These are phyloP conservation scores for Nepenthes alata DNA, from an alignment of 179 eudicot species.

Conservation along the genomic window DNA sequence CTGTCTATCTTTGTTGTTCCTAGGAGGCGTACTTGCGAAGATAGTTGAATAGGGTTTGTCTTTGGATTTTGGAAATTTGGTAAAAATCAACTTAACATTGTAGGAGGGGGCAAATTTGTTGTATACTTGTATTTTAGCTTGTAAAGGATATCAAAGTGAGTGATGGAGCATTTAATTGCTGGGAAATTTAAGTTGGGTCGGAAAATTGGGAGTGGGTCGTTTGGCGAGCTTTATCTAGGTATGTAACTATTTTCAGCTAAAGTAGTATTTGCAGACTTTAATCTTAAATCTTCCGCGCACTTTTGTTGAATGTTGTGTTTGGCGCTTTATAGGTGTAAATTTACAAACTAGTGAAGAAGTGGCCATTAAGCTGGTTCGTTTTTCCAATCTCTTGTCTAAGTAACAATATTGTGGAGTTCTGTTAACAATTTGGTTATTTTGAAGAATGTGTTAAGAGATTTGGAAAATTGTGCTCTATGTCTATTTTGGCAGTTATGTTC, in stretches of 20 bases:
- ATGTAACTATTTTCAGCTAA: background rate
- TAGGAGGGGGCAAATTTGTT: too few species aligned
- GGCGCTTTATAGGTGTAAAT: background rate
- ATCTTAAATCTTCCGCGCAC: too few species aligned
- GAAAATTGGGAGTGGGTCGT: slow-evolving; percentile 92
- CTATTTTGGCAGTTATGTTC: too few species aligned
- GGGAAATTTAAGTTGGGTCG: slow-evolving; percentile 87
- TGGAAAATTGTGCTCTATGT: background rate
- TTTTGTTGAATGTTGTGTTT: too few species aligned
- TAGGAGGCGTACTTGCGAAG: too few species aligned
- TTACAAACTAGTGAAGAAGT: background rate
- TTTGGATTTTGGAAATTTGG: too few species aligned
- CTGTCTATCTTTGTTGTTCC: too few species aligned
- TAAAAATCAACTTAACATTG: too few species aligned
- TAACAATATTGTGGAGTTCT: background rate
- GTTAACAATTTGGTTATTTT: background rate
- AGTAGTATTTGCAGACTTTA: too few species aligned
- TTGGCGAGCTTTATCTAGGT: slow-evolving; percentile 92
- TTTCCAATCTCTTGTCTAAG: background rate
- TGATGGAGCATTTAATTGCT: slow-evolving; percentile 72
- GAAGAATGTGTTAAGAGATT: background rate
- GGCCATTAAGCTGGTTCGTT: slow-evolving; percentile 1
- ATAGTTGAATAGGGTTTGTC: too few species aligned
- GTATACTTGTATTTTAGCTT: too few species aligned
- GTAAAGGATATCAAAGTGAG: background rate